phyloP scores from a whole-genome alignment of 371 early-diverging fungal genomes.

The Mortierella polycephala region DNA sequence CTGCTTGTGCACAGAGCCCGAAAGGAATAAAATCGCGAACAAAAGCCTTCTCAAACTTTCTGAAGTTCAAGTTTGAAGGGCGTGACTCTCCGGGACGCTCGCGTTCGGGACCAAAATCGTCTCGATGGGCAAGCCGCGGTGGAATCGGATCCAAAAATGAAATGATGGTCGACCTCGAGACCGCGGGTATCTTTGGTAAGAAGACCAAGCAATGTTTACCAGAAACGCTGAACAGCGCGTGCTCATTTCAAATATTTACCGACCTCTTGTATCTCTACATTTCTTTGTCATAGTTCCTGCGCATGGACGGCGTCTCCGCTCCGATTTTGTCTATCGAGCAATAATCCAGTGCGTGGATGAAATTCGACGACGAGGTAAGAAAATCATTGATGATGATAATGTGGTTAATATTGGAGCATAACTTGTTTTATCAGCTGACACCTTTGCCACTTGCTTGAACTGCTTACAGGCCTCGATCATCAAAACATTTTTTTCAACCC shows the following conservation, averaged over 20 bases:
- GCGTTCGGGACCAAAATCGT: constrained; percentile 15
- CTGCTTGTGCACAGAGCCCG: too few relatives aligned
- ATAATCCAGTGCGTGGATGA: constrained; percentile 46
- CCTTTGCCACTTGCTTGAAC: not conserved
- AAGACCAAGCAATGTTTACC: not conserved
- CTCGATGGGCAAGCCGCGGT: constrained; percentile 33
- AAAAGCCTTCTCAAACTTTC: constrained; percentile 10
- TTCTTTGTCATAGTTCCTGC: constrained; percentile 27
- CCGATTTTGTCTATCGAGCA: constrained; percentile 44
- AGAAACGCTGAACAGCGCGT: not conserved
- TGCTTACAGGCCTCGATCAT: constrained; percentile 25
- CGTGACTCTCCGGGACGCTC: constrained; percentile 13
- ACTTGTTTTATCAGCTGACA: constrained; percentile 4
- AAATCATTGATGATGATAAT: not conserved
- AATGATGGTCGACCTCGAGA: constrained; percentile 52
- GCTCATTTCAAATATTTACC: not conserved
- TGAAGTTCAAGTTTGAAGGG: not conserved
- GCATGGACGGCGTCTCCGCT: constrained; percentile 35
- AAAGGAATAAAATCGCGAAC: constrained; percentile 13
- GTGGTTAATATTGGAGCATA: too few relatives aligned
- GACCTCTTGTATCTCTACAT: not conserved
- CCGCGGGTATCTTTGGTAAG: constrained; percentile 51
- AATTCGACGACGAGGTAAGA: constrained; percentile 40
- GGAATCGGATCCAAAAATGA: constrained; percentile 38
- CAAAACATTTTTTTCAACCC: constrained; percentile 42